Percentiles rank a stretch among this genome's conserved stretches.
These are phyloP conservation scores for Kingdonia uniflora DNA, from an alignment of 164 flowering plant genomes.

Conservation along the genomic window DNA sequence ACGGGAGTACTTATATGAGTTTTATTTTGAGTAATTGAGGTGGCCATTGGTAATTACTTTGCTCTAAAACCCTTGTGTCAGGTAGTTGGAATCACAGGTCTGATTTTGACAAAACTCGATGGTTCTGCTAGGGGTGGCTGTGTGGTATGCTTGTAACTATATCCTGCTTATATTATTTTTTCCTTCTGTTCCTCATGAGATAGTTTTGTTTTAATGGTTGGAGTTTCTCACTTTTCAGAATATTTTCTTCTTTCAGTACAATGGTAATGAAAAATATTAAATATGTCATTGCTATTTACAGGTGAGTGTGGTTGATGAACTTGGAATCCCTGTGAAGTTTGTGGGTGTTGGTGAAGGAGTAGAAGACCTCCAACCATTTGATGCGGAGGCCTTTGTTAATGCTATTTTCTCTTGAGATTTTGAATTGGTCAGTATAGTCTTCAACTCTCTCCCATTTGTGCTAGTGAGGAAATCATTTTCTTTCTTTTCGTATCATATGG, in stretches of 20 bases:
- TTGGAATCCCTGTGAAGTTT: slow-evolving; percentile 94
- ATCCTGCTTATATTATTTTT: background rate
- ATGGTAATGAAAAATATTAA: no score
- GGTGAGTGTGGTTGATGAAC: slow-evolving; percentile 98
- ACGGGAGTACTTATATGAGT: no score
- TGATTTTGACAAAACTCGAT: slow-evolving; percentile 89
- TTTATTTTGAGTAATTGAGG: background rate
- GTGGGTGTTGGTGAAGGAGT: slow-evolving; percentile 97
- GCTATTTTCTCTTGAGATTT: slow-evolving; percentile 63
- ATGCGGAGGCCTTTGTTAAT: slow-evolving; percentile 78
- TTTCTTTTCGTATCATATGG: no score
- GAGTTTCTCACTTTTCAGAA: background rate
- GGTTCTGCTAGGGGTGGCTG: slow-evolving; percentile 99
- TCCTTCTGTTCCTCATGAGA: background rate
- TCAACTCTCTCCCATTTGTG: no score
- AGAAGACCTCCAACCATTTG: slow-evolving; percentile 94
- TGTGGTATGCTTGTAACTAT: slow-evolving; percentile 50
- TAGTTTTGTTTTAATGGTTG: background rate
- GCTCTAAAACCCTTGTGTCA: slow-evolving; percentile 8
- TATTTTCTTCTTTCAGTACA: background rate
- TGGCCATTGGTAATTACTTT: background rate
- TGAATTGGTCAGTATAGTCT: no score
- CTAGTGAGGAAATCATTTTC: no score
- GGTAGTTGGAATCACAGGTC: slow-evolving; percentile 92
- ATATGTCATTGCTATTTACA: slow-evolving; percentile 18